Evolutionary conservation across 805 yeast species (phyloP).

Genomic region (Saturnispora dispora): DNA sequence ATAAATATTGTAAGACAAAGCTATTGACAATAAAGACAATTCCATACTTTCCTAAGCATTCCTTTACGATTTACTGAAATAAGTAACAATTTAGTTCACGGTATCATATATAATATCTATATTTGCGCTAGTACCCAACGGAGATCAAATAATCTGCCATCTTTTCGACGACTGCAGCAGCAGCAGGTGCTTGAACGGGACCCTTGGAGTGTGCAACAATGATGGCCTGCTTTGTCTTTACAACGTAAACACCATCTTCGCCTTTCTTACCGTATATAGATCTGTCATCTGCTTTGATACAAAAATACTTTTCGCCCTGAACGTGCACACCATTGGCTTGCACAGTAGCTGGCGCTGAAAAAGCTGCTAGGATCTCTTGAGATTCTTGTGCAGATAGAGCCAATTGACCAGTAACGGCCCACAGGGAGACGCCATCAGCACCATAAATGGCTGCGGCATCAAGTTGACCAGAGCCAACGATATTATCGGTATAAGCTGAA

Average conservation of each 20-base stretch:
- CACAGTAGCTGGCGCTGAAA: constrained; percentile 64
- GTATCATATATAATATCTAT: background rate
- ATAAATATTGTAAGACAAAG: background rate
- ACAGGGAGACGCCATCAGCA: constrained; percentile 85
- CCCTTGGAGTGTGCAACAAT: constrained; percentile 91
- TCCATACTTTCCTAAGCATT: too few species aligned
- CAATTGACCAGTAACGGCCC: constrained; percentile 80
- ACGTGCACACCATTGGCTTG: constrained; percentile 83
- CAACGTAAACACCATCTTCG: constrained; percentile 81
- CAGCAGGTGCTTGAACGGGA: constrained; percentile 89
- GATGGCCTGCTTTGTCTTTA: constrained; percentile 89
- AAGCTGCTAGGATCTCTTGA: constrained; percentile 65
- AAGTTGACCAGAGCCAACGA: constrained; percentile 75
- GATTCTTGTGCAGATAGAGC: constrained; percentile 63
- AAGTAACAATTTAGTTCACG: background rate
- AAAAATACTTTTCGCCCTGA: constrained; percentile 78
- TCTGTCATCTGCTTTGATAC: constrained; percentile 83
- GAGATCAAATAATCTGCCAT: constrained; percentile 90
- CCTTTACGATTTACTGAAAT: background rate
- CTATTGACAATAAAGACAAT: too few species aligned
- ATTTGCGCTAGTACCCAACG: constrained; percentile 54
- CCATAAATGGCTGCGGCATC: constrained; percentile 92
- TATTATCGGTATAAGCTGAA: constrained; percentile 89
- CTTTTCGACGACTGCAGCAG: constrained; percentile 89
- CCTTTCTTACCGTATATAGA: constrained; percentile 90